These are phyloP conservation scores for Wickerhamomyces canadensis DNA, from an alignment of 805 yeast genomes.

Conservation along the genomic window DNA sequence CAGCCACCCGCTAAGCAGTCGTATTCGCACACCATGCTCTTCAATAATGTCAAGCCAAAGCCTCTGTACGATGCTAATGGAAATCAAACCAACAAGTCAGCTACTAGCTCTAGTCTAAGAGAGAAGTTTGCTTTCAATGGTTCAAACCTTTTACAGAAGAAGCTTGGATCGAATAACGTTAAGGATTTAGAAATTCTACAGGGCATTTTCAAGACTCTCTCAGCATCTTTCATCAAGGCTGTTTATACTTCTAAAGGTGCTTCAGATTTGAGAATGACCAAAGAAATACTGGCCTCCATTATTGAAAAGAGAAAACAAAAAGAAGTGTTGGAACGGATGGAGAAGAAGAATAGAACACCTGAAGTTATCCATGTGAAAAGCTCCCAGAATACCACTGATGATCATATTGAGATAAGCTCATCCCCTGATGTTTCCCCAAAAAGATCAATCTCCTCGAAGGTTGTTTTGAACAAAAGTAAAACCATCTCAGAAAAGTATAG, in stretches of 20 bases:
- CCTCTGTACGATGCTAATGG: constrained; percentile 4
- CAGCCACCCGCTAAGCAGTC: constrained; percentile 15
- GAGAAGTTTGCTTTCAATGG: constrained; percentile 39
- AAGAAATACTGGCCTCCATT: constrained; percentile 26
- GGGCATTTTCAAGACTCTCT: constrained; percentile 28
- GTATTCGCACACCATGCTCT: constrained; percentile 13
- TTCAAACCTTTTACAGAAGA: constrained; percentile 16
- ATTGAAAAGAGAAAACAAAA: constrained; percentile 24
- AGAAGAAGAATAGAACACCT: background rate
- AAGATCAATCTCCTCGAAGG: constrained; percentile 28
- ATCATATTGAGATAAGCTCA: constrained; percentile 17
- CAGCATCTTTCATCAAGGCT: constrained; percentile 30
- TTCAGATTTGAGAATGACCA: constrained; percentile 28
- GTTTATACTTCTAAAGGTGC: constrained; percentile 32
- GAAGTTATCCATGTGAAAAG: background rate
- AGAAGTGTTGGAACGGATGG: constrained; percentile 10
- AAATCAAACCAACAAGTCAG: background rate
- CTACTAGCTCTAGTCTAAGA: constrained; percentile 22
- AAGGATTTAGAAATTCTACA: constrained; percentile 20
- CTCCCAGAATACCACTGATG: constrained; percentile 4
- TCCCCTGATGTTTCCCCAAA: constrained; percentile 24
- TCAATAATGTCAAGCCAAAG: constrained; percentile 10
- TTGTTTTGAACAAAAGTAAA: constrained; percentile 29
- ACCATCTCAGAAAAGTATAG: constrained; percentile 32
- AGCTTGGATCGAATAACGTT: constrained; percentile 5